phyloP scores from a whole-genome alignment of 768 basidiomycete species.

The Macrocybe gigantea region DNA sequence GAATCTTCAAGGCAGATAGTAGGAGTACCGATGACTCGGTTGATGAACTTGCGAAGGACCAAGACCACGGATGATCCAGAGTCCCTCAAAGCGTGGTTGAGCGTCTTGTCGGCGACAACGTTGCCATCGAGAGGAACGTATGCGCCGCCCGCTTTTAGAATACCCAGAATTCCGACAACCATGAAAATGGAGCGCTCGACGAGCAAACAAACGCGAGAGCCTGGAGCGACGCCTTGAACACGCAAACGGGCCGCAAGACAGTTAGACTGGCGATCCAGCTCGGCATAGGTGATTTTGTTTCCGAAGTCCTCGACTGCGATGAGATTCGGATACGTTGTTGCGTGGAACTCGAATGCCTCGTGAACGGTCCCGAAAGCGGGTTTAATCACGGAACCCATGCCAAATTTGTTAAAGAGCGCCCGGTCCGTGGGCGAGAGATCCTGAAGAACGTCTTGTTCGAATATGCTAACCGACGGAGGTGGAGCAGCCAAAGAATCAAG shows the following conservation, averaged over 20 bases:
- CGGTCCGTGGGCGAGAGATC: slow-evolving; percentile 34
- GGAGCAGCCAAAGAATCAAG: slow-evolving; percentile 11
- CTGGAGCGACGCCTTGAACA: slow-evolving; percentile 34
- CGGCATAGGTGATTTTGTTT: slow-evolving; percentile 41
- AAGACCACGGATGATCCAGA: slow-evolving; percentile 37
- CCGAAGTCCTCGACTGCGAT: slow-evolving; percentile 46
- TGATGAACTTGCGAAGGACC: slow-evolving; percentile 32
- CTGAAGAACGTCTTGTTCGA: slow-evolving; percentile 5
- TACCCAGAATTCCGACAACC: slow-evolving; percentile 46
- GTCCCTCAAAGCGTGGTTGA: slow-evolving; percentile 43
- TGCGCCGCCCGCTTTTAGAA: slow-evolving; percentile 50
- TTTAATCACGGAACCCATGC: slow-evolving; percentile 30
- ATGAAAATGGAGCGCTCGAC: slow-evolving; percentile 47
- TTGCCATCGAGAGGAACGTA: slow-evolving; percentile 56
- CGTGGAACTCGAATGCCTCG: slow-evolving; percentile 49
- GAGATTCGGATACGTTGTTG: slow-evolving; percentile 28
- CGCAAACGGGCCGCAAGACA: slow-evolving; percentile 38
- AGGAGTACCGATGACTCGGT: slow-evolving; percentile 25
- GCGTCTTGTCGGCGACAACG: slow-evolving; percentile 45
- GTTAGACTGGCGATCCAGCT: slow-evolving; percentile 42
- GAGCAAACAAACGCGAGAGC: slow-evolving; percentile 47
- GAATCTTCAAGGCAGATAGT: slow-evolving; percentile 24
- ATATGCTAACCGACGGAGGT: background rate
- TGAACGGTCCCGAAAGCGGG: slow-evolving; percentile 45
- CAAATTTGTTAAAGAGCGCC: slow-evolving; percentile 37